These are phyloP conservation scores for Aspergillus mulundensis DNA, from an alignment of 495 filamentous ascomycete species.

Conservation along the genomic window DNA sequence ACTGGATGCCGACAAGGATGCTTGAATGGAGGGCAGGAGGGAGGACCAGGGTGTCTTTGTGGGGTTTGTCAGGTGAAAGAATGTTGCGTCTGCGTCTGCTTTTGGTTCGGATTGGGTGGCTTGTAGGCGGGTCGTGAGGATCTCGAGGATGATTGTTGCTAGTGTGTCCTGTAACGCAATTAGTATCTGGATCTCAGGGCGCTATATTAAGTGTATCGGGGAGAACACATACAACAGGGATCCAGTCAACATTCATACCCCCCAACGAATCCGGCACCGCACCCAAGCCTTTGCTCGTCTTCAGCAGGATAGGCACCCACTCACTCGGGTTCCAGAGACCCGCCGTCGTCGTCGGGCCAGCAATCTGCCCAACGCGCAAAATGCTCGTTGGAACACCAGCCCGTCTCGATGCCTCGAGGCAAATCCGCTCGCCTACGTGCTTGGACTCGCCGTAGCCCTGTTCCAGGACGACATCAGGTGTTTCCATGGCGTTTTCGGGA, in stretches of 20 bases:
- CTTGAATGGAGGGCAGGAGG: neutral
- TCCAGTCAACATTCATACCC: conserved; percentile 10
- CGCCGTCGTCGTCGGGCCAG: conserved; percentile 30
- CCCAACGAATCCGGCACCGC: conserved; percentile 13
- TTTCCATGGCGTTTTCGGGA: neutral
- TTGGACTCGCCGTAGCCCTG: conserved; percentile 55
- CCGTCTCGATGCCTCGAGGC: conserved; percentile 42
- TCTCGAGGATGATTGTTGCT: neutral
- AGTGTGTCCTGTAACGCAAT: neutral
- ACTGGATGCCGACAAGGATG: neutral
- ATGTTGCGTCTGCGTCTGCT: neutral
- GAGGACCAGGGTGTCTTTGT: neutral
- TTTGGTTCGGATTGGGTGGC: neutral
- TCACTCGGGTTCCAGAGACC: conserved; percentile 34
- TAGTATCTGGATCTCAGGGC: conserved; percentile 13
- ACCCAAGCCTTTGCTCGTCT: conserved; percentile 17
- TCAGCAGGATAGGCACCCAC: conserved; percentile 30
- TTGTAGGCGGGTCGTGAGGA: neutral
- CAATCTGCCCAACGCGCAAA: conserved; percentile 55
- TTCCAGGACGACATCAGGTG: conserved; percentile 14
- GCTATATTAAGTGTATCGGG: conserved; percentile 9
- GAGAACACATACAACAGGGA: conserved; percentile 19
- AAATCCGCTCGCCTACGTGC: conserved; percentile 37
- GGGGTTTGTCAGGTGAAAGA: neutral
- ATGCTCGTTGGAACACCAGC: conserved; percentile 36